Conservation (phyloP, 257 asterid genomes). For the Cruciata laevipes region DNA sequence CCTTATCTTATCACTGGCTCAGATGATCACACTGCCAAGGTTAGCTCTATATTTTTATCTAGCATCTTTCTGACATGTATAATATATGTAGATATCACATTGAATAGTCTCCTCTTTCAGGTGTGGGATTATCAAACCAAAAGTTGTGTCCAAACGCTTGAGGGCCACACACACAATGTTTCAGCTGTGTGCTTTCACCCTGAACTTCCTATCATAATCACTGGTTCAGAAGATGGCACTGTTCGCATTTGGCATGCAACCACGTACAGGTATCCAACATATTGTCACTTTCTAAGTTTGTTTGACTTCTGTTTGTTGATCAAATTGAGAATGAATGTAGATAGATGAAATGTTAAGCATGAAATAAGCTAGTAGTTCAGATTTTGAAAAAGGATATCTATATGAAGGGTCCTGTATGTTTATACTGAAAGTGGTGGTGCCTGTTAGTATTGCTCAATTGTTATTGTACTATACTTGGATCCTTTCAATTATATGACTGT, state of each 20-base stretch:
- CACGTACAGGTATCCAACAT: conserved; percentile 68
- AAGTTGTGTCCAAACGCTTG: conserved; percentile 98
- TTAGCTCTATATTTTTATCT: conserved; percentile 24
- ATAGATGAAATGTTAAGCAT: neutral
- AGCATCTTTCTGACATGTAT: conserved; percentile 13
- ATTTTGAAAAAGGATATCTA: neutral
- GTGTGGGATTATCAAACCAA: conserved; percentile 99
- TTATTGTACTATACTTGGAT: neutral
- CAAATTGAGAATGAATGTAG: neutral
- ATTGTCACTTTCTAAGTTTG: conserved; percentile 9
- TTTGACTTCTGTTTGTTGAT: neutral
- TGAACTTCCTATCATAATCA: conserved; percentile 92
- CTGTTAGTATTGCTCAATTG: neutral
- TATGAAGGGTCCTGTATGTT: neutral
- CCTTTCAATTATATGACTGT: neutral
- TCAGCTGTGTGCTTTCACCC: conserved; percentile 99
- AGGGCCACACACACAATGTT: conserved; percentile 98
- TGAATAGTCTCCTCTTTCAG: conserved; percentile 32
- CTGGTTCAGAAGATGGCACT: conserved; percentile 99
- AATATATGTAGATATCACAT: conserved; percentile 5
- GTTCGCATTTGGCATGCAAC: conserved; percentile 99
- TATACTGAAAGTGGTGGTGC: neutral
- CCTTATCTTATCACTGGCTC: conserved; percentile 94
- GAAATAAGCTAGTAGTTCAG: neutral
- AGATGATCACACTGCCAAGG: conserved; percentile 99